Base-by-base conservation (phyloP, 1,284 basidiomycete species). In the Mycosarcoma maydis region DNA sequence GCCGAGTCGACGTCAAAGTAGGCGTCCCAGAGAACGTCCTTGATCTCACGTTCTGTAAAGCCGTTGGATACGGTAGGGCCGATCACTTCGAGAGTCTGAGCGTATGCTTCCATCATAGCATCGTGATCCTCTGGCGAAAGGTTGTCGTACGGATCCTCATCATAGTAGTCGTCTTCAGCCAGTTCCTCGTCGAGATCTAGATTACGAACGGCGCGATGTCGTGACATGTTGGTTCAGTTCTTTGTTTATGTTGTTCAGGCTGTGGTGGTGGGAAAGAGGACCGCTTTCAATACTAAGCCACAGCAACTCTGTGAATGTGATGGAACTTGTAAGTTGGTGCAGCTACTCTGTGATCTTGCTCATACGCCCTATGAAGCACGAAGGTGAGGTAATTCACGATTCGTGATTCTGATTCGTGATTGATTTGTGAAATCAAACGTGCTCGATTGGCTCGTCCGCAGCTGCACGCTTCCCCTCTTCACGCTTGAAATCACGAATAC, bases 201-300 rank as follows among this genome's bases (percentile, higher is more conserved):
- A 82, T 96, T 94, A 68, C 92, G 87, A 68, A 98, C 87, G 82
- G 90, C 88, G 80, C 95, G 89, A 84, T 98, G 95, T 33, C 83
- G 76, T 10, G 82, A 83, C 82, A 83, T 83, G 49, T 23, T 53
- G 33, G 16, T 6, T 2, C 6, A 34, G 32, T n/a, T 17, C 30
- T 34, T 30, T 19, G 20, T 39, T 24, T 32, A 5, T 16, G 43
- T 6, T 9, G 13, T n/a, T 10, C 9, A 30, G n/a, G 33, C 22
- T 19, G 36, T 37, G 47, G 34, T 49, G 45, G 19, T 36, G 43
- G 22, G 20, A 19, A 24, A 34, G 37, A 42, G 14, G n/a, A n/a
- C n/a, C n/a, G n/a, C n/a, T n/a, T n/a, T n/a, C n/a, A n/a, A n/a
- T n/a, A n/a, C n/a, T n/a, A n/a, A n/a, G n/a, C n/a, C n/a, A n/a